A percentile compares a stretch with the other conserved stretches of the same genome.
Evolutionary conservation across 352 stramenopile genomes (phyloP).

Genomic region (Labyrinthula sp.): DNA sequence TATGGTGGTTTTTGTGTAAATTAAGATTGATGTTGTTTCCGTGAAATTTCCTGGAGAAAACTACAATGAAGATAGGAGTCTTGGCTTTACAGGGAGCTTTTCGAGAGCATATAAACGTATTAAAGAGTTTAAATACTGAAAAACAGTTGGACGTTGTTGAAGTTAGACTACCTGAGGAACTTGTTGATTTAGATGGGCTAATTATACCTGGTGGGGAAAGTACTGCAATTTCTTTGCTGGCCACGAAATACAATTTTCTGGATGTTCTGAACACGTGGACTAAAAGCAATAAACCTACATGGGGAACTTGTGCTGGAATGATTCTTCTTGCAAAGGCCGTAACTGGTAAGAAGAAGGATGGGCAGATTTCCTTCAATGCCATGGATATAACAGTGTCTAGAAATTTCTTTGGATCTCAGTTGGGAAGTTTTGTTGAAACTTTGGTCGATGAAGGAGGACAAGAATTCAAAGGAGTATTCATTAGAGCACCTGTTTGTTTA

Average conservation of each 20-base stretch:
- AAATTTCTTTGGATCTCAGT: conserved; percentile 87
- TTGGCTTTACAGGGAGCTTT: conserved; percentile 68
- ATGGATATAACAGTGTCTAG: conserved; percentile 31
- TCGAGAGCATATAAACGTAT: conserved; percentile 61
- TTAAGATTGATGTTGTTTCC: conserved; percentile 5
- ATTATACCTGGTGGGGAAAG: conserved; percentile 79
- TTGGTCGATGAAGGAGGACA: conserved; percentile 39
- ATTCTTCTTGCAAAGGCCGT: conserved; percentile 77
- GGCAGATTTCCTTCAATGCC: conserved; percentile 27
- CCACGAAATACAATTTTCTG: conserved; percentile 24
- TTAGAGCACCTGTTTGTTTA: conserved; percentile 81
- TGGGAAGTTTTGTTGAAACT: conserved; percentile 49
- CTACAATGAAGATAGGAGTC: conserved; percentile 42
- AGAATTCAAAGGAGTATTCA: conserved; percentile 79
- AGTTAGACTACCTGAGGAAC: conserved; percentile 51
- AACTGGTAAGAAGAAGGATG: conserved; percentile 42
- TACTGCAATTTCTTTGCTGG: conserved; percentile 77
- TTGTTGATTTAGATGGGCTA: conserved; percentile 59
- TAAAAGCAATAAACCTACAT: conserved; percentile 54
- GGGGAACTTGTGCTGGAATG: conserved; percentile 87
- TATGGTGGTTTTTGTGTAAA: no score
- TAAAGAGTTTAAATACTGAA: conserved; percentile 50
- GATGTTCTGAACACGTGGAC: neutral
- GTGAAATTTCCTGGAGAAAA: conserved; percentile 2
- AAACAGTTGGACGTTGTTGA: conserved; percentile 37